phyloP scores from a whole-genome alignment of 768 basidiomycete genomes.

The Ramaria sp. region DNA sequence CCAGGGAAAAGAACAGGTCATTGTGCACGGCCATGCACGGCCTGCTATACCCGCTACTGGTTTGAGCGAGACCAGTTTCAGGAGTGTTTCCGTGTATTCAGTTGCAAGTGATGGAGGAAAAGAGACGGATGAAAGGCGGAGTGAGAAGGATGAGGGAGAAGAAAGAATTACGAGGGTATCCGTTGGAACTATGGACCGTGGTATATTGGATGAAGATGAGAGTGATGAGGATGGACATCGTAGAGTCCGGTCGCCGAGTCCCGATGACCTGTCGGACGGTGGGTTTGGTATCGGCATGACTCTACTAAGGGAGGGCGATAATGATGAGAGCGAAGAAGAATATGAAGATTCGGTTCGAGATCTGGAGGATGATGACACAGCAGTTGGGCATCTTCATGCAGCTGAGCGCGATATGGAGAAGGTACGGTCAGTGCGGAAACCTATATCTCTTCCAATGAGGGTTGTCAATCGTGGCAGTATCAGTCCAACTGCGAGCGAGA shows the following conservation, averaged over 20 bases:
- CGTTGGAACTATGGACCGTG: no score
- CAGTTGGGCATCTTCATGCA: not conserved
- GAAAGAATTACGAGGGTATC: not conserved
- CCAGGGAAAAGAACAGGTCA: not conserved
- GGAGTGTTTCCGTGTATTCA: not conserved
- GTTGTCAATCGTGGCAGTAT: not conserved
- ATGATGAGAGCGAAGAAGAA: constrained; percentile 21
- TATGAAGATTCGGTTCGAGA: not conserved
- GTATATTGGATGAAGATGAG: not conserved
- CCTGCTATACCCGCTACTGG: not conserved
- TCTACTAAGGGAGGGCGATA: constrained; percentile 38
- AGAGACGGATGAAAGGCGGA: not conserved
- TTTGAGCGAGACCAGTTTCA: not conserved
- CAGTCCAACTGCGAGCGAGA: not conserved
- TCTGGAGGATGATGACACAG: not conserved
- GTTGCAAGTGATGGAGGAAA: not conserved
- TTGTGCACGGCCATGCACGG: not conserved
- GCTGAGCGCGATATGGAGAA: not conserved
- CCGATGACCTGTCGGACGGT: constrained; percentile 1
- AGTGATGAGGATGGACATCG: not conserved
- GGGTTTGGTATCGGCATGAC: constrained; percentile 52
- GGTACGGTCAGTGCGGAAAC: not conserved
- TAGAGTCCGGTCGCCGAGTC: not conserved
- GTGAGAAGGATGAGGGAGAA: not conserved
- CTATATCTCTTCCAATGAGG: not conserved